A percentile compares a stretch with the other conserved stretches of the same genome.
Conservation (phyloP, 164 flowering plant species). For the Protea cynaroides region DNA sequence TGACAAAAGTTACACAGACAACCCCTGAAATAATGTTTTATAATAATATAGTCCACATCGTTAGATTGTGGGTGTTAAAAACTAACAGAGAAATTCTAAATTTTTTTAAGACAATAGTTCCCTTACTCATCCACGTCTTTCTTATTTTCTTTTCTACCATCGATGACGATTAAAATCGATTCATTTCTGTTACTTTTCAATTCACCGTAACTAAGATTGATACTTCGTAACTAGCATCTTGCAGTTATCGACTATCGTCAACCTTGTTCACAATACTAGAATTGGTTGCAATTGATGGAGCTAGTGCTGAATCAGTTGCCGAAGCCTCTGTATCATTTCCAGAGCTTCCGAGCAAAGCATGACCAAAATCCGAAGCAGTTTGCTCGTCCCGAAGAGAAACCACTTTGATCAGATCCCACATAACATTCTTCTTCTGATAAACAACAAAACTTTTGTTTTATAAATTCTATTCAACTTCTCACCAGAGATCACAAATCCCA, state of each 20-base stretch:
- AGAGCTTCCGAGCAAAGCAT: constrained; percentile 33
- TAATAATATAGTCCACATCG: too few relatives aligned
- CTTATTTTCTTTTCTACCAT: too few relatives aligned
- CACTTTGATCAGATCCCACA: constrained; percentile 69
- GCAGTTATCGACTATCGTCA: constrained; percentile 82
- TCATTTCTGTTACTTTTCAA: too few relatives aligned
- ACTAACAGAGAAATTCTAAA: too few relatives aligned
- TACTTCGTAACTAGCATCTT: constrained; percentile 47
- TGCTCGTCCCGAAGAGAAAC: constrained; percentile 76
- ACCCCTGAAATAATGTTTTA: too few relatives aligned
- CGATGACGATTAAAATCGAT: too few relatives aligned
- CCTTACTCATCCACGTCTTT: too few relatives aligned
- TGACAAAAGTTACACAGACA: too few relatives aligned
- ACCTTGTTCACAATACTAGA: background rate
- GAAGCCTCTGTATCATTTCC: constrained; percentile 13
- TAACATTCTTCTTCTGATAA: constrained; percentile 43
- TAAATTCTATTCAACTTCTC: constrained; percentile 52
- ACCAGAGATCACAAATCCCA: constrained; percentile 67
- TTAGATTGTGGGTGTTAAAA: too few relatives aligned
- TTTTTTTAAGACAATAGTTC: too few relatives aligned
- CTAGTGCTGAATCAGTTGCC: constrained; percentile 19
- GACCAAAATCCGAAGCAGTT: constrained; percentile 74
- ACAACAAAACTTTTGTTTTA: constrained; percentile 60
- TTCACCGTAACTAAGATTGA: too few relatives aligned
- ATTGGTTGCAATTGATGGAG: constrained; percentile 13